These are phyloP conservation scores for Cynanchum wilfordii DNA, from an alignment of 257 asterid species.

Conservation along the genomic window DNA sequence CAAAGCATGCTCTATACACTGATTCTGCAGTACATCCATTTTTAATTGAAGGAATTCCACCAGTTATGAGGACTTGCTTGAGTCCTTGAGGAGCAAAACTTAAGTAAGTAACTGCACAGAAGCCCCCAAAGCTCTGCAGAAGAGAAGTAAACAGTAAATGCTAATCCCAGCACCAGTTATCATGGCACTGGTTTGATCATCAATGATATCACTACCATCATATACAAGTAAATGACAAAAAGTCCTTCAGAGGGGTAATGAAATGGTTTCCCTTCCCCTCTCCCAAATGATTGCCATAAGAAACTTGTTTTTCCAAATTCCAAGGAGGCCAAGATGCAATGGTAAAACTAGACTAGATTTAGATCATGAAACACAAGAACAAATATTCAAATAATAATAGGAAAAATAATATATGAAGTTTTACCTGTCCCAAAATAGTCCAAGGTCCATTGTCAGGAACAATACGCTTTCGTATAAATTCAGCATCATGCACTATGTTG, in stretches of 20 bases:
- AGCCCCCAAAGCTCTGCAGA: constrained; percentile 95
- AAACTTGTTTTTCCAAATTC: neutral
- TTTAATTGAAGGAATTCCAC: constrained; percentile 88
- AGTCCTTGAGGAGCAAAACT: constrained; percentile 95
- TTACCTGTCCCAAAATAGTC: constrained; percentile 94
- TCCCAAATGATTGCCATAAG: neutral
- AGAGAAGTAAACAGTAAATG: neutral
- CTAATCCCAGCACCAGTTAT: neutral
- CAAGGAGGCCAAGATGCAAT: neutral
- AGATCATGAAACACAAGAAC: neutral
- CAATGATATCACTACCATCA: neutral
- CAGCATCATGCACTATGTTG: constrained; percentile 85
- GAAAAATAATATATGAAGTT: neutral
- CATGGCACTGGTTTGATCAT: neutral
- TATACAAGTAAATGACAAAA: neutral
- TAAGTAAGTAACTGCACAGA: constrained; percentile 88
- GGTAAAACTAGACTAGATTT: neutral
- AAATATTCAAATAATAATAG: neutral
- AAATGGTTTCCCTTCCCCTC: neutral
- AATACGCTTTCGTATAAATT: constrained; percentile 66
- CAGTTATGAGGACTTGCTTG: constrained; percentile 87
- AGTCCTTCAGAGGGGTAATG: neutral
- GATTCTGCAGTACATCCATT: constrained; percentile 75
- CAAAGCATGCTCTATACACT: constrained; percentile 80
- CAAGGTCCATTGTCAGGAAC: constrained; percentile 78